phyloP scores from a whole-genome alignment of 2,329 filamentous ascomycete species.

The Epichloe scottii region DNA sequence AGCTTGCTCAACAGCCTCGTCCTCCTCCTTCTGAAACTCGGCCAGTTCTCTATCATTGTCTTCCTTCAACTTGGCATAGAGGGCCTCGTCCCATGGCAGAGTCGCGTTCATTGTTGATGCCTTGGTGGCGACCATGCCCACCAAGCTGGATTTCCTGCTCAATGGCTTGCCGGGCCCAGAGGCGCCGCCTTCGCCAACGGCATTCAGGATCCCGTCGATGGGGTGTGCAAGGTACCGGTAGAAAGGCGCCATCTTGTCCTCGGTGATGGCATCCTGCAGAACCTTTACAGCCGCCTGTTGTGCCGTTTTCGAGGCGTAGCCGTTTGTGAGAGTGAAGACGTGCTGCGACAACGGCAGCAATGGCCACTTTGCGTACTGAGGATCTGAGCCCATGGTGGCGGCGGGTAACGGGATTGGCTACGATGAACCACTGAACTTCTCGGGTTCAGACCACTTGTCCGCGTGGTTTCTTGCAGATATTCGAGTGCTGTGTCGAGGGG shows the following conservation, averaged over 20 bases:
- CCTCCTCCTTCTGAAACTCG: constrained; percentile 70
- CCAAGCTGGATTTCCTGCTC: constrained; percentile 56
- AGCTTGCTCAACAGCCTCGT: constrained; percentile 89
- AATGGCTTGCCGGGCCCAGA: constrained; percentile 42
- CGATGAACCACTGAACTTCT: constrained; percentile 10
- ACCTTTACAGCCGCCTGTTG: constrained; percentile 62
- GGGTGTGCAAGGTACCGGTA: constrained; percentile 78
- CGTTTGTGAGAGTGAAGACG: constrained; percentile 77
- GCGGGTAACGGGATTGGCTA: constrained; percentile 12
- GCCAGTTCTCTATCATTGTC: constrained; percentile 71
- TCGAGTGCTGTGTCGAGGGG: constrained; percentile 8
- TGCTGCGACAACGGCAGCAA: constrained; percentile 71
- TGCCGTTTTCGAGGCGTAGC: constrained; percentile 50
- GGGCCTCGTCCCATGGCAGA: constrained; percentile 79
- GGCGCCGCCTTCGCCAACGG: constrained; percentile 49
- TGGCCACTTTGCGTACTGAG: constrained; percentile 76
- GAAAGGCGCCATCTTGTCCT: constrained; percentile 79
- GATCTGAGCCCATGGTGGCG: constrained; percentile 60
- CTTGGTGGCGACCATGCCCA: constrained; percentile 64
- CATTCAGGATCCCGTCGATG: constrained; percentile 69
- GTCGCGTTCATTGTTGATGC: constrained; percentile 50
- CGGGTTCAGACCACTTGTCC: background rate
- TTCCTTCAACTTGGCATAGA: constrained; percentile 66
- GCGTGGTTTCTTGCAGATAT: background rate
- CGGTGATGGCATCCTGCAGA: constrained; percentile 69